Base-by-base conservation (phyloP, 495 filamentous ascomycete genomes). In the Hyaloscypha finlandica region DNA sequence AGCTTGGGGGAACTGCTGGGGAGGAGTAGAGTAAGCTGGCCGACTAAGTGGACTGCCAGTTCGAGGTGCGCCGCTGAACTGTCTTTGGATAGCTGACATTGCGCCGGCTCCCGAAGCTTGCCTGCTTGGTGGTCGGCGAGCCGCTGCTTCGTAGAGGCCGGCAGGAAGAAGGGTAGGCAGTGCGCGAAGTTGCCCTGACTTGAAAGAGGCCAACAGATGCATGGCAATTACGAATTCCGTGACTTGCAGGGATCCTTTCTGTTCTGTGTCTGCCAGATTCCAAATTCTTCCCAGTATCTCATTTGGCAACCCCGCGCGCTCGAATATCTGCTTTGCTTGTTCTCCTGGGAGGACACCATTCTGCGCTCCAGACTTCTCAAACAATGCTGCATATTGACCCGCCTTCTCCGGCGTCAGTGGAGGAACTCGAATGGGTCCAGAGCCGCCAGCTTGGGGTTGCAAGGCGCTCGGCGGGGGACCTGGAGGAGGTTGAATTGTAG, bases 171-270 rank as follows among this genome's bases (percentile, higher is more conserved):
- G 88, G 64, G 82, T 89, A 30, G 95, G 95, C 67, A 98, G 81
- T 55, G 84, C 90, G 63, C 89, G 86, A 76, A 99, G 82, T 8
- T 85, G 82, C 31, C 94, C 91, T 29, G 87, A 90, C 80, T 94
- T 97, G 76, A 88, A 93, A 8, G 94, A 97, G 6, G 91, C 91
- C 61, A 99, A 81, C 33, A 99, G 83, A 79, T 99, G 95, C 95
- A 99, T 99, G 12, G 96, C 94, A 71, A 99, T 95, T 71, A 97
- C 90, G 76, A 99, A 99, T 67, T 98, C 95, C 14, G 93, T 94
- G 70, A 87, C 81, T 68, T 91, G 91, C n/a, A 99, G 85, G 39
- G 88, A 88, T 31, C 95, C 96, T 61, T 93, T 87, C 75, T 97
- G 92, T 74, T 97, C 92, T 1, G 91, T 93, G 77, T 99, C 95